Evolutionary conservation across 768 basidiomycete genomes (phyloP), one percentile per base, ranked within the genome.

Genomic region (Rhodotorula taiwanensis): DNA sequence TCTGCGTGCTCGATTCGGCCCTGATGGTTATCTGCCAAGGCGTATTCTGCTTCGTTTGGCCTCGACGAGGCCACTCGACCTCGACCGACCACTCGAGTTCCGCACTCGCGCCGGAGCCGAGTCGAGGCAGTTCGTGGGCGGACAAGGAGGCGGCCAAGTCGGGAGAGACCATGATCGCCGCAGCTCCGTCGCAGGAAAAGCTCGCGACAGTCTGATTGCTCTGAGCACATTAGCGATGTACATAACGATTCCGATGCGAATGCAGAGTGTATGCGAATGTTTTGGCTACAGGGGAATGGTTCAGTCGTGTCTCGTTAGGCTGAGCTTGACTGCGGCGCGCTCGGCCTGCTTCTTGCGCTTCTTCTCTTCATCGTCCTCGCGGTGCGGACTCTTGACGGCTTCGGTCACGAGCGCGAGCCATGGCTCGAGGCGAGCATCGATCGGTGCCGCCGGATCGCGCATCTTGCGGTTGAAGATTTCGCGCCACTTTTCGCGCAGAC

Each of bases 401-500:
- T 69, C 68, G 53, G 54, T 25, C 9, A 65, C 47, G 20, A 69
- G 41, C 33, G 55, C 60, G 45, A 69, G 64, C 68, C 63, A 65
- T 33, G 52, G 49, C 51, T 53, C 60, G 36, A 41, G 50, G 23
- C 41, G 36, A 18, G 59, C 30, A 30, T 65, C 62, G 48, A 62
- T 45, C 45, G 64, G 55, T 23, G 52, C 53, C 27, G 54, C 34
- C 11, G 66, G 66, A 61, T 69, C 58, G 47, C 55, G 53, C 70
- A 71, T 71, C 64, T 66, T 67, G 31, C 39, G 43, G 44, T 58
- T 53, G 58, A 71, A 69, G 41, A 64, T 48, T 16, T 43, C 44
- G 23, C 66, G 58, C 52, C 65, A 70, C 42, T 66, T 62, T 5
- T 77, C 78, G 28, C 92, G 85, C 39, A 98, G 79, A 59, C 82